phyloP scores from a whole-genome alignment of 2,329 filamentous ascomycete genomes.

The Corinectria fuckeliana region DNA sequence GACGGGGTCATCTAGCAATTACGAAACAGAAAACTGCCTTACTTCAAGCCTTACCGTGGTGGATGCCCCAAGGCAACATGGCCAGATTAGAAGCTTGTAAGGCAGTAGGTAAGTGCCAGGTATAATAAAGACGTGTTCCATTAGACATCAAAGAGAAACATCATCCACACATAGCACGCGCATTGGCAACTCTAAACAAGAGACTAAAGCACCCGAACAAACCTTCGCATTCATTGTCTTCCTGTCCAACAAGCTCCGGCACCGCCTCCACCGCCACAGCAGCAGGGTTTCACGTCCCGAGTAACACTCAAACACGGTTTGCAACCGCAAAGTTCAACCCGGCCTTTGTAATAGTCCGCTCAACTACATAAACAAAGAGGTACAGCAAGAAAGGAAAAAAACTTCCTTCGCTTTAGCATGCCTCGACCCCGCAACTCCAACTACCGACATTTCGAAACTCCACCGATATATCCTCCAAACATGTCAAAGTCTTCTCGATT shows the following conservation, averaged over 20 bases:
- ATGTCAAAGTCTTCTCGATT: slow-evolving; percentile 41
- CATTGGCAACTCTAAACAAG: not conserved
- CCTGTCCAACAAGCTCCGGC: not conserved
- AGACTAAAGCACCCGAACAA: not conserved
- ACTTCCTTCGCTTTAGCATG: not conserved
- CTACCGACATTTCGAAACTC: not conserved
- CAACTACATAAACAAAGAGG: not conserved
- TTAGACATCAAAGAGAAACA: not conserved
- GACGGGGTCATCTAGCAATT: too few species aligned
- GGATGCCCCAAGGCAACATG: not conserved
- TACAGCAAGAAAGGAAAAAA: not conserved
- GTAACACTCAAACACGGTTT: not conserved
- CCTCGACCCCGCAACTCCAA: not conserved
- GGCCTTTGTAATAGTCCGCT: not conserved
- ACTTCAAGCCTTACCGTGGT: too few species aligned
- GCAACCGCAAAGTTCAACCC: not conserved
- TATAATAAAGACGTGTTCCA: not conserved
- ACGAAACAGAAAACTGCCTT: not conserved
- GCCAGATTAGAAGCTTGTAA: not conserved
- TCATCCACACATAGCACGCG: not conserved
- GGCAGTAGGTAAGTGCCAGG: not conserved
- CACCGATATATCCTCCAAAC: slow-evolving; percentile 11
- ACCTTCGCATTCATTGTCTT: not conserved
- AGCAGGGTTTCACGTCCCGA: not conserved
- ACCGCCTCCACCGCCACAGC: not conserved